phyloP scores from a whole-genome alignment of 2,329 filamentous ascomycete genomes.

The Colletotrichum sansevieriae region DNA sequence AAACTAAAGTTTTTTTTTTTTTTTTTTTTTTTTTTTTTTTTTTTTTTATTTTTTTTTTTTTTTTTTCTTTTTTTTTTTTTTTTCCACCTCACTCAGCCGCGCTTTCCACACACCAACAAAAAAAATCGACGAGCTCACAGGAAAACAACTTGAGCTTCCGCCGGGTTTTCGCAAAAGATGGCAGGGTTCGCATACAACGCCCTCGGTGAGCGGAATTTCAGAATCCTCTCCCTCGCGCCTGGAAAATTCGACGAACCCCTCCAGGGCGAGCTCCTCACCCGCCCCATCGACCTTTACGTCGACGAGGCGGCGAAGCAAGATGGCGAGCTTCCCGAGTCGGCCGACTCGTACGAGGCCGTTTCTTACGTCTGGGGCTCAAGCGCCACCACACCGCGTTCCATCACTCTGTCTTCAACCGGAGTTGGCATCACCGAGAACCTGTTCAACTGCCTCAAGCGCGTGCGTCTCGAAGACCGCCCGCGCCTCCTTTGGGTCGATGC shows the following conservation, averaged over 20 bases:
- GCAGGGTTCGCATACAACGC: constrained; percentile 16
- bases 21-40: no score
- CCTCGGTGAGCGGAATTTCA: constrained; percentile 37
- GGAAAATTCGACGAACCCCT: constrained; percentile 30
- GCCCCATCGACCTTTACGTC: constrained; percentile 33
- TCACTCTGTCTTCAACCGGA: constrained; percentile 11
- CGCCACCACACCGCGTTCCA: constrained; percentile 30
- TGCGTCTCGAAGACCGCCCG: constrained; percentile 27
- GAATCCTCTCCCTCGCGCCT: constrained; percentile 27
- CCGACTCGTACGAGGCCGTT: constrained; percentile 39
- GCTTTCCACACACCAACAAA: neutral
- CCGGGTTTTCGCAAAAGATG: constrained; percentile 5
- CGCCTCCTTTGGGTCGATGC: constrained; percentile 44
- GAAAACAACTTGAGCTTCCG: neutral
- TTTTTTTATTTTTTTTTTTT: no score
- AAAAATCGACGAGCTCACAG: neutral
- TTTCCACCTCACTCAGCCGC: constrained; percentile 21
- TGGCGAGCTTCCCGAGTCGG: constrained; percentile 23
- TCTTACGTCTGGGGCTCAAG: constrained; percentile 41
- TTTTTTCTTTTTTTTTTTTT: no score
- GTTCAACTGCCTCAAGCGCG: constrained; percentile 30
- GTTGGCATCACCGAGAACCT: constrained; percentile 37
- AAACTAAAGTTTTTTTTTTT: no score
- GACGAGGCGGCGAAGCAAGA: constrained; percentile 32
- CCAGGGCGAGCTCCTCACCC: constrained; percentile 20